phyloP scores from a whole-genome alignment of 306 rosid species.

The Acacia acuminata region DNA sequence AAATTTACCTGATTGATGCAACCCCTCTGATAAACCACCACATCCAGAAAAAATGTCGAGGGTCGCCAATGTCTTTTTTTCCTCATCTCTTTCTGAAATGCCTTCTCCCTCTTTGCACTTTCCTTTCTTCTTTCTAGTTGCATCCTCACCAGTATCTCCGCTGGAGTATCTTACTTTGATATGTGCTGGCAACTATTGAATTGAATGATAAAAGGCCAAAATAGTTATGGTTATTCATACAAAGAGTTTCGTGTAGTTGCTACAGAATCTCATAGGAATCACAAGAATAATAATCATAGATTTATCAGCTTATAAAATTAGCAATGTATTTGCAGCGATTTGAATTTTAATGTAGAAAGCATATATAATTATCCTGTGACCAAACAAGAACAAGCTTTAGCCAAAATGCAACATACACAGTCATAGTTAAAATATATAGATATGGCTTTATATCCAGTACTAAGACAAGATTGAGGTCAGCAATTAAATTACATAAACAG shows the following conservation, averaged over 20 bases:
- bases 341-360: neutral
- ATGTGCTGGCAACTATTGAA: constrained; percentile 71
- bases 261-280: constrained; percentile 8
- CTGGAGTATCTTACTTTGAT: constrained; percentile 66
- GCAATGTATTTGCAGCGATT: neutral
- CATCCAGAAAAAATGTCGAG: constrained; percentile 97
- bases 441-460: neutral
- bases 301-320: neutral
- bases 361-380: neutral
- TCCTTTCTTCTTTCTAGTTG: constrained; percentile 85
- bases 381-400: neutral
- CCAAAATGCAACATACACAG: neutral
- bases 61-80: constrained; percentile 52
- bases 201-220: constrained; percentile 21
- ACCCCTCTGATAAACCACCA: constrained; percentile 93
- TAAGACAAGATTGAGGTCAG: neutral
- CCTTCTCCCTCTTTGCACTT: constrained; percentile 81
- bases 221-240: constrained; percentile 12
- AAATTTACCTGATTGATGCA: constrained; percentile 69
- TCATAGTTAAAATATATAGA: neutral
- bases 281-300: neutral
- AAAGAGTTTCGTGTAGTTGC: constrained; percentile 17
- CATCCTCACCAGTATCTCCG: constrained; percentile 49
- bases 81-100: constrained; percentile 44
- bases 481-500: neutral